Evolutionary conservation across 164 flowering plant species (phyloP), one percentile per base, ranked within the genome.

Genomic region (Vitis rupestris): DNA sequence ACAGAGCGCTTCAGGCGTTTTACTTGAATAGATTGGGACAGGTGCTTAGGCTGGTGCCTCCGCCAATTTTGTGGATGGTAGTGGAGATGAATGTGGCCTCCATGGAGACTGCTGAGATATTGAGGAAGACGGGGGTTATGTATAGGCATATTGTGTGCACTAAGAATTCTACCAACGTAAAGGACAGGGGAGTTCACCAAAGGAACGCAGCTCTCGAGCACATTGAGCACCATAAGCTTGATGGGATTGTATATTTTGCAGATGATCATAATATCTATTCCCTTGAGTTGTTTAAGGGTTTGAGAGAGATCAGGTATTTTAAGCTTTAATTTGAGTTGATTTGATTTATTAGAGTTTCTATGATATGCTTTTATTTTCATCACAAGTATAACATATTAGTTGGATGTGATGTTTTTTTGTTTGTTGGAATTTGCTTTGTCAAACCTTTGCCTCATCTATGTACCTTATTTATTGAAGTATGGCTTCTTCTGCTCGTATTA

Each of bases 261-360:
- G 99, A 95, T 69, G 99, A 95, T 70, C 97, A 95, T 74, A 95
- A 95, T 72, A 71, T 90, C 15, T 95, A 95, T 70, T 81, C 98
- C 2, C 81, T 90, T 8, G 90, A 91, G 79, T 76, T 95, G 80
- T 93, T 95, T 58, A 83, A 88, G 67, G 84, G 75, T 74, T 65
- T 95, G 77, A 80, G 98, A 66, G 81, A 75, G 59, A 90, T 91
- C 82, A 88, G 92, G 99, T 94, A 83, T 30, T 9, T 70, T 19
- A 31, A 3, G 9, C 50, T 15, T 60, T 23, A 0, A 23, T 3
- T 17, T 23, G 2, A 44, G 50, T 30, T 4, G 14, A 13, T 29
- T 47, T 19, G 2, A n/a, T 61, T 8, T 49, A 37, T 14, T 50
- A n/a, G n/a, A 17, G 19, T 61, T 16, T 54, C 3, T 51, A 10